Conservation (phyloP, 257 asterid species). For the Leptodermis oblonga region DNA sequence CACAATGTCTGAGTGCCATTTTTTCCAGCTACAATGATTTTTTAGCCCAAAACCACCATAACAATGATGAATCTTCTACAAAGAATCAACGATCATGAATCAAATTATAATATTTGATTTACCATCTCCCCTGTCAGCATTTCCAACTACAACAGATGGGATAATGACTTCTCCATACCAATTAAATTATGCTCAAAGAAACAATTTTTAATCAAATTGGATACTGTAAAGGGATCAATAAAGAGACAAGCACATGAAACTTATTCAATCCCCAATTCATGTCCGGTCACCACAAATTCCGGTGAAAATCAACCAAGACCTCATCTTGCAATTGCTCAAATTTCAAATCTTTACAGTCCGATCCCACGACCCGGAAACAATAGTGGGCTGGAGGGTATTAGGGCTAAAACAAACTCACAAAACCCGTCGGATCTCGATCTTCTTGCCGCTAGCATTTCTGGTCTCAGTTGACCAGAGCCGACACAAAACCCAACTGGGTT, state of each 20-base stretch:
- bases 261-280: too few species aligned
- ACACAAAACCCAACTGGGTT: too few species aligned
- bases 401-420: slow-evolving; percentile 72
- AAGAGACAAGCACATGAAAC: too few species aligned
- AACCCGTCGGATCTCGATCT: too few species aligned
- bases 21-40: background rate
- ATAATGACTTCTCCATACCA: slow-evolving; percentile 45
- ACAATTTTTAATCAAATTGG: background rate
- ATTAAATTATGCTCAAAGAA: background rate
- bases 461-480: too few species aligned
- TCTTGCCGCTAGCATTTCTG: too few species aligned
- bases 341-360: slow-evolving; percentile 69
- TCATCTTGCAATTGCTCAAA: slow-evolving; percentile 55
- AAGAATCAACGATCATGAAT: slow-evolving; percentile 2
- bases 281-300: too few species aligned
- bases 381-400: slow-evolving; percentile 44
- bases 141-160: slow-evolving; percentile 33
- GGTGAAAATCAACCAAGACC: too few species aligned
- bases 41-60: background rate
- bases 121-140: slow-evolving; percentile 29
- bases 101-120: slow-evolving; percentile 41
- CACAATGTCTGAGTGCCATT: too few species aligned
- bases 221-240: background rate
- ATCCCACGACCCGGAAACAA: slow-evolving; percentile 81
- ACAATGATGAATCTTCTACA: background rate